Conservation (phyloP, 306 rosid species). For the Biancaea sappan region DNA sequence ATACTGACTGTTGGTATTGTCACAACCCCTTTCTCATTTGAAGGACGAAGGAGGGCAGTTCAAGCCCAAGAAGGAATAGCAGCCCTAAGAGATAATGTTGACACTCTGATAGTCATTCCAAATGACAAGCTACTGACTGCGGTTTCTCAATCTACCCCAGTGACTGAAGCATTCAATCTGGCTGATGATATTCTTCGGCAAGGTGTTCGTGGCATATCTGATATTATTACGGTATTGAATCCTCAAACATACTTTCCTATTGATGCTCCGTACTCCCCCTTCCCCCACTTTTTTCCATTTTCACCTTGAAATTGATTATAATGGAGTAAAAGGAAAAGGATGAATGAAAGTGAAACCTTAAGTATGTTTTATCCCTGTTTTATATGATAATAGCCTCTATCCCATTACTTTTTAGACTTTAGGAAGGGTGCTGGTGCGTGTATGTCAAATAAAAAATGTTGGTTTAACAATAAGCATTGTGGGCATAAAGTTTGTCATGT, state of each 20-base stretch:
- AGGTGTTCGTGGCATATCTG: conserved; percentile 99
- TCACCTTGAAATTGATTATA: conserved; percentile 17
- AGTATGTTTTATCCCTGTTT: conserved; percentile 11
- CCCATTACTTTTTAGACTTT: background rate
- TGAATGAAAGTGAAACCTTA: conserved; percentile 1
- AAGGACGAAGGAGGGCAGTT: conserved; percentile 96
- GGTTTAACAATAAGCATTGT: background rate
- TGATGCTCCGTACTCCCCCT: background rate
- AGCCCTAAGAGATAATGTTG: conserved; percentile 94
- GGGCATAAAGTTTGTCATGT: background rate
- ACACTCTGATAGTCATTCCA: conserved; percentile 96
- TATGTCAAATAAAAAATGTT: background rate
- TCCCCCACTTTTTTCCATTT: background rate
- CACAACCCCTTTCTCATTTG: conserved; percentile 97
- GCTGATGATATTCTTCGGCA: conserved; percentile 99
- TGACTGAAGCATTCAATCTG: conserved; percentile 95
- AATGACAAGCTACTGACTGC: conserved; percentile 97
- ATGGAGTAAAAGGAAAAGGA: conserved; percentile 26
- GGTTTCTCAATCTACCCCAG: conserved; percentile 94
- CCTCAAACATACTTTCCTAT: conserved; percentile 8
- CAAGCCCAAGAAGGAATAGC: conserved; percentile 99
- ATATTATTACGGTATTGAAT: conserved; percentile 88
- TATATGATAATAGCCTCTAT: conserved; percentile 14
- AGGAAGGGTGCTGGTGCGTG: background rate
- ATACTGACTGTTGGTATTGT: conserved; percentile 97